Evolutionary conservation across 352 stramenopile genomes (phyloP).

Genomic region (Phytophthora ohioensis): DNA sequence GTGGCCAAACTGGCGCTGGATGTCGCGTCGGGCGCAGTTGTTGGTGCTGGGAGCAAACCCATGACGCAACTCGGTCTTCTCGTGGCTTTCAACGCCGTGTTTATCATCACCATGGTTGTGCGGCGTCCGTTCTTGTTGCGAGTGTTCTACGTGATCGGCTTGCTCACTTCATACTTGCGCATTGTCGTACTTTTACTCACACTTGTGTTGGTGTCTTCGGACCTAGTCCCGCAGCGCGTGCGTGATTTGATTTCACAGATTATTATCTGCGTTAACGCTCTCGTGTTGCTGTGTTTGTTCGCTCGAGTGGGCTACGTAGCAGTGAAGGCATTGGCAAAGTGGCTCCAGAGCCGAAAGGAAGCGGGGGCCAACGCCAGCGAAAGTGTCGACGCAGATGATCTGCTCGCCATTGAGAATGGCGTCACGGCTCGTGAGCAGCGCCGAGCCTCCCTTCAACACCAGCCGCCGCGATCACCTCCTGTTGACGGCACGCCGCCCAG

Average conservation of each 20-base stretch:
- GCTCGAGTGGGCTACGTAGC: conserved; percentile 52
- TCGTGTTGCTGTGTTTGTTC: conserved; percentile 54
- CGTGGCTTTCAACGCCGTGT: conserved; percentile 49
- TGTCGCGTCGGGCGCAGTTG: conserved; percentile 47
- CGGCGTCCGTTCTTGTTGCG: conserved; percentile 53
- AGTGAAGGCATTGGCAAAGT: conserved; percentile 25
- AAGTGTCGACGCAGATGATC: conserved; percentile 13
- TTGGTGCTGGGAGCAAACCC: conserved; percentile 43
- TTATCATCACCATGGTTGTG: conserved; percentile 48
- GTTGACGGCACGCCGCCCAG: conserved; percentile 27
- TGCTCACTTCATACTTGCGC: conserved; percentile 52
- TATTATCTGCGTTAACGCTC: conserved; percentile 53
- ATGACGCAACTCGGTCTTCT: conserved; percentile 54
- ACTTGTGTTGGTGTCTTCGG: conserved; percentile 42
- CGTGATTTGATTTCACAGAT: conserved; percentile 51
- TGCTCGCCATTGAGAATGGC: conserved; percentile 25
- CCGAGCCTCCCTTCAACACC: conserved; percentile 7
- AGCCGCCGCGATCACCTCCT: conserved; percentile 22
- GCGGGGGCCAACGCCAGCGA: background rate
- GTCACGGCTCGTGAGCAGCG: conserved; percentile 17
- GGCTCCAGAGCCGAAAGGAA: conserved; percentile 18
- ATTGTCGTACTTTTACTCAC: conserved; percentile 57
- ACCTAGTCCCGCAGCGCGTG: conserved; percentile 49
- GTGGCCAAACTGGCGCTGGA: conserved; percentile 51
- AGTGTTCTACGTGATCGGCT: conserved; percentile 48